phyloP scores from a whole-genome alignment of 495 filamentous ascomycete species.

The Aspergillus egyptiacus region DNA sequence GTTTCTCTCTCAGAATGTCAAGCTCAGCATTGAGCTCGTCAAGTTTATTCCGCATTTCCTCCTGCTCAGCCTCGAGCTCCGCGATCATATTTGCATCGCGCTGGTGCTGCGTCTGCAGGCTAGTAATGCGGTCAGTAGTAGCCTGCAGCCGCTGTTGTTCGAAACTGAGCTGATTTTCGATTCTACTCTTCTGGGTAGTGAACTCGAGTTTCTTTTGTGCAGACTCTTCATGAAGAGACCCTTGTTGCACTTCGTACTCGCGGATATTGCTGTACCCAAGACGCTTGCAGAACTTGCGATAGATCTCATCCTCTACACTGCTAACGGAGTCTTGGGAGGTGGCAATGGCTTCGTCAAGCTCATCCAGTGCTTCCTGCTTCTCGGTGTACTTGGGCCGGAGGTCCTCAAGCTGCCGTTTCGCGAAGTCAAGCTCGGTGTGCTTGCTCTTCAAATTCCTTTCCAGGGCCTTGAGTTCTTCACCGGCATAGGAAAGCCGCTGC shows the following conservation, averaged over 20 bases:
- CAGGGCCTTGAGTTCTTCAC: constrained; percentile 72
- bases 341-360: constrained; percentile 57
- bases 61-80: constrained; percentile 66
- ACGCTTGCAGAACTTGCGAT: constrained; percentile 77
- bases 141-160: constrained; percentile 63
- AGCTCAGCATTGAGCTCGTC: constrained; percentile 69
- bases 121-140: constrained; percentile 62
- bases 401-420: constrained; percentile 63
- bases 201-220: constrained; percentile 82
- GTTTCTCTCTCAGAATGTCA: constrained; percentile 63
- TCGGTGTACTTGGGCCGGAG: constrained; percentile 73
- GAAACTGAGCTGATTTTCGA: constrained; percentile 74
- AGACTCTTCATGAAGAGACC: constrained; percentile 80
- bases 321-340: constrained; percentile 72
- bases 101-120: constrained; percentile 57
- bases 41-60: constrained; percentile 63
- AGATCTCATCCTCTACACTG: constrained; percentile 83
- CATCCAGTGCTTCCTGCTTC: constrained; percentile 59
- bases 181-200: constrained; percentile 69
- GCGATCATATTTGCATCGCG: constrained; percentile 60
- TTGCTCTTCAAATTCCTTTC: constrained; percentile 84
- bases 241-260: constrained; percentile 88
- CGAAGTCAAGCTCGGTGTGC: constrained; percentile 71
- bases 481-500: constrained; percentile 61
- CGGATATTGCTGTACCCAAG: constrained; percentile 86